phyloP scores from a whole-genome alignment of 139 green algal species.

The Chlamydomonas eustigma region DNA sequence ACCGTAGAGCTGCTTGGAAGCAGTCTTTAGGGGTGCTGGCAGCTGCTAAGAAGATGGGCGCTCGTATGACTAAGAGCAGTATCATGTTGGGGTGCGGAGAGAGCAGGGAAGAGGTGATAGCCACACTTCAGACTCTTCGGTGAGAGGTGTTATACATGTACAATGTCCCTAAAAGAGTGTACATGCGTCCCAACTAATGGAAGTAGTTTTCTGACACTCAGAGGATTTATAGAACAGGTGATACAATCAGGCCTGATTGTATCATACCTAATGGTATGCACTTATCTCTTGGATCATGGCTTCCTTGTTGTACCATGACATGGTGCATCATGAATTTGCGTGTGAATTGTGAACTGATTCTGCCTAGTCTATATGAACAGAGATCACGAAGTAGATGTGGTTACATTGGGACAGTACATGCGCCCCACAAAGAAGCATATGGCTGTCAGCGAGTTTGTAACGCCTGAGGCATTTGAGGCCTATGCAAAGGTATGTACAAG shows the following conservation, averaged over 20 bases:
- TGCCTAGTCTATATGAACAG: conserved; percentile 8
- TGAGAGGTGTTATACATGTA: too few relatives aligned
- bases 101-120: conserved; percentile 68
- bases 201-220: too few relatives aligned
- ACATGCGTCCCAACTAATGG: too few relatives aligned
- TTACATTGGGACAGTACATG: conserved; percentile 99
- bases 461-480: conserved; percentile 88
- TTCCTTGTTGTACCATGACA: too few relatives aligned
- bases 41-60: conserved; percentile 73
- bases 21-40: conserved; percentile 82
- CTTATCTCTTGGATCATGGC: too few relatives aligned
- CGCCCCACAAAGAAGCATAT: conserved; percentile 96
- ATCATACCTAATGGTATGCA: too few relatives aligned
- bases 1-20: conserved; percentile 84
- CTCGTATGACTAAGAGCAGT: conserved; percentile 87
- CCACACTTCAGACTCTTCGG: conserved; percentile 24
- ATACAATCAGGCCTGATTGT: too few relatives aligned
- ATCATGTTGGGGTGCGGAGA: conserved; percentile 99
- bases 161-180: too few relatives aligned
- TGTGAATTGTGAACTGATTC: background rate
- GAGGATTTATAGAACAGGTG: too few relatives aligned
- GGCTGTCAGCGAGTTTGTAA: conserved; percentile 95
- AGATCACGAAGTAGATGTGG: conserved; percentile 83
- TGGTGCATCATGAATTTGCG: too few relatives aligned
- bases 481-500: conserved; percentile 60